Percentiles rank a stretch among this genome's conserved stretches.
phyloP scores from a whole-genome alignment of 305 asterid genomes.

The Fraxinus dipetala region DNA sequence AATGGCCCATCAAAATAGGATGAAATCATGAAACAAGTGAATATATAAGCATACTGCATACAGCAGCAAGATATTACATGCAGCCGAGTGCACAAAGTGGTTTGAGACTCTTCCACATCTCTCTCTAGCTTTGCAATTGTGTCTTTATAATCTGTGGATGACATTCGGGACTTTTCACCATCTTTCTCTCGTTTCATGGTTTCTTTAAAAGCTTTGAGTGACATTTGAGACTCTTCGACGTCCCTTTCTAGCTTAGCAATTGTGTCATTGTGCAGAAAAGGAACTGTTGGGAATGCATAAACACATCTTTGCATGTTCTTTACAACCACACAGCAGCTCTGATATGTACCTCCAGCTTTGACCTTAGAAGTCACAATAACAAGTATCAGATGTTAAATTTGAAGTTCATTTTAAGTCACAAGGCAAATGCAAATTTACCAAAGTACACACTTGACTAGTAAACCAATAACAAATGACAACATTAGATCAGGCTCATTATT shows the following conservation, averaged over 20 bases:
- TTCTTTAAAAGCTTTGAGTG: slow-evolving; percentile 50
- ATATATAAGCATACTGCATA: slow-evolving; percentile 10
- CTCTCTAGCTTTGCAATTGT: slow-evolving; percentile 54
- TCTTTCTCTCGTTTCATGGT: slow-evolving; percentile 38
- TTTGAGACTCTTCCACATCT: slow-evolving; percentile 57
- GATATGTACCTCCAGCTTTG: slow-evolving; percentile 65
- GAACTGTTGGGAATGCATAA: slow-evolving; percentile 72
- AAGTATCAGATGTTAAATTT: slow-evolving; percentile 28
- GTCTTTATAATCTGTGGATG: slow-evolving; percentile 34
- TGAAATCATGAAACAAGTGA: slow-evolving; percentile 9
- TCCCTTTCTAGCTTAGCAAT: slow-evolving; percentile 55
- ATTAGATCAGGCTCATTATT: background rate
- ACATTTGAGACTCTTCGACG: slow-evolving; percentile 50
- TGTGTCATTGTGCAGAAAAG: slow-evolving; percentile 45
- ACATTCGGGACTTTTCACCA: slow-evolving; percentile 31
- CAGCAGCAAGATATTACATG: slow-evolving; percentile 50
- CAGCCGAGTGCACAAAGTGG: slow-evolving; percentile 52
- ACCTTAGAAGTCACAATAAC: slow-evolving; percentile 51
- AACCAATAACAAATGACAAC: background rate
- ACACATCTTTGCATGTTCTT: slow-evolving; percentile 84
- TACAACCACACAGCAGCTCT: slow-evolving; percentile 89
- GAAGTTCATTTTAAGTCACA: slow-evolving; percentile 4
- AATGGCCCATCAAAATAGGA: slow-evolving; percentile 22
- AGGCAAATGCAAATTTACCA: background rate
- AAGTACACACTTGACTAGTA: slow-evolving; percentile 1